Evolutionary conservation across 352 stramenopile species (phyloP), one percentile per base, ranked within the genome.

Genomic region (Phytophthora pistaciae): DNA sequence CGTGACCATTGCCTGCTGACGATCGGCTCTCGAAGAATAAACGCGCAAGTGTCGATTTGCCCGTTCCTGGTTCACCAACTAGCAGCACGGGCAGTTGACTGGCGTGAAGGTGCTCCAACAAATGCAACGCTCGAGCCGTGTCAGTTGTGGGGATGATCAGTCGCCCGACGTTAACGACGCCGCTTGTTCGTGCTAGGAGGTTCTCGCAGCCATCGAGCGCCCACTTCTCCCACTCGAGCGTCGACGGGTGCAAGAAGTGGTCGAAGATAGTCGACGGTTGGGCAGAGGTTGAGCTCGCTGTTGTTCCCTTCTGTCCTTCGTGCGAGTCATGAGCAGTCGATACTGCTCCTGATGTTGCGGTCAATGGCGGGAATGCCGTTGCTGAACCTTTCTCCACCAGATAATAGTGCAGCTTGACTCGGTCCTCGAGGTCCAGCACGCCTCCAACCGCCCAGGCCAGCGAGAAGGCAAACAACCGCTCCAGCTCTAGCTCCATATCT

Each of bases 201-300:
- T 79, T 79, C 5, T 79, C 72, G 60, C 59, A 71, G 14, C 58
- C 46, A 21, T 92, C 85, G 7, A 88, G 70, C 36, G 68, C 65
- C 92, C 93, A 98, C 33, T 84, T 85, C 64, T 97, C 91, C 93
- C 93, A 98, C 49, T 97, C 91, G 23, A 97, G 87, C 13, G 91
- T 97, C 56, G 92, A 92, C 7, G 83, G 69, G 68, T 98, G 94
- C 16, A 98, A 79, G 29, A 91, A 94, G 66, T 94, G 97, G 49
- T 99, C 95, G 58, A 98, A 99, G 38, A 99, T 88, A 20, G 92
- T 98, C 56, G 60, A 36, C 38, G 29, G 13, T 6, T 68, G 49
- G 31, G 11, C 59, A 7, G 46, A 23, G 25, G 60, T 64, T 4
- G 64, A 13, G 3, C 7, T 64, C 20, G 48, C 3, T 3, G 52